Percentiles rank a stretch among this genome's conserved stretches.
phyloP scores from a whole-genome alignment of 208 protist genomes.

The Crithidia fasciculata region DNA sequence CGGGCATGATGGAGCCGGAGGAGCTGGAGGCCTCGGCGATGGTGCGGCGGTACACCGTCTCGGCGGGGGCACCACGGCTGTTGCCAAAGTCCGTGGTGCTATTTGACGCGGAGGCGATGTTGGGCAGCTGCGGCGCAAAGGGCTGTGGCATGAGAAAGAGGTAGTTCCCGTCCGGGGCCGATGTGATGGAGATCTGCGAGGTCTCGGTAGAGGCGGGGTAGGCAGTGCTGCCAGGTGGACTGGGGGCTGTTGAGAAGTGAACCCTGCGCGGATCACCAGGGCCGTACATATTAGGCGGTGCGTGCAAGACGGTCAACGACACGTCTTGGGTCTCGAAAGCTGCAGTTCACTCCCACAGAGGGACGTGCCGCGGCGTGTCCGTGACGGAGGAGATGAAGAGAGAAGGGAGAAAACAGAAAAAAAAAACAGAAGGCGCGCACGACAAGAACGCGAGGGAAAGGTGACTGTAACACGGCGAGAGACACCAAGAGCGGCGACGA shows the following conservation, averaged over 20 bases:
- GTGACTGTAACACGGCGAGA: no score
- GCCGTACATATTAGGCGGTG: conserved; percentile 19
- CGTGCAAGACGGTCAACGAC: not conserved
- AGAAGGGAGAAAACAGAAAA: conserved; percentile 1
- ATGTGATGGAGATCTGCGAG: conserved; percentile 15
- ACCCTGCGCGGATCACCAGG: conserved; percentile 24
- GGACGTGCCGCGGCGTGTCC: not conserved
- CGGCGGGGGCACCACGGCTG: conserved; percentile 3
- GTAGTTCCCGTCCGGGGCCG: conserved; percentile 15
- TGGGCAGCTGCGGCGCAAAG: conserved; percentile 3
- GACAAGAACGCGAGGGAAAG: no score
- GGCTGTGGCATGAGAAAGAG: conserved; percentile 21
- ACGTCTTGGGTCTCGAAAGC: not conserved
- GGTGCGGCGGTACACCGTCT: conserved; percentile 11
- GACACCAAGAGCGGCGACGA: no score
- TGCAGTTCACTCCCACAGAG: not conserved
- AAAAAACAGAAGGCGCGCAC: not conserved
- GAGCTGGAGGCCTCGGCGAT: conserved; percentile 11
- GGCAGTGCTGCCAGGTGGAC: conserved; percentile 3
- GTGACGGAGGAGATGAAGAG: not conserved
- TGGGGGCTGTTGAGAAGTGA: conserved; percentile 7
- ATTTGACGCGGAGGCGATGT: conserved; percentile 26
- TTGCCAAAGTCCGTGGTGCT: conserved; percentile 29
- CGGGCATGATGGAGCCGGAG: conserved; percentile 2
- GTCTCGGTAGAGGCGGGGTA: conserved; percentile 20